Evolutionary conservation across 352 stramenopile genomes (phyloP), one percentile per base, ranked within the genome.

Genomic region (Globisporangium paddicum): DNA sequence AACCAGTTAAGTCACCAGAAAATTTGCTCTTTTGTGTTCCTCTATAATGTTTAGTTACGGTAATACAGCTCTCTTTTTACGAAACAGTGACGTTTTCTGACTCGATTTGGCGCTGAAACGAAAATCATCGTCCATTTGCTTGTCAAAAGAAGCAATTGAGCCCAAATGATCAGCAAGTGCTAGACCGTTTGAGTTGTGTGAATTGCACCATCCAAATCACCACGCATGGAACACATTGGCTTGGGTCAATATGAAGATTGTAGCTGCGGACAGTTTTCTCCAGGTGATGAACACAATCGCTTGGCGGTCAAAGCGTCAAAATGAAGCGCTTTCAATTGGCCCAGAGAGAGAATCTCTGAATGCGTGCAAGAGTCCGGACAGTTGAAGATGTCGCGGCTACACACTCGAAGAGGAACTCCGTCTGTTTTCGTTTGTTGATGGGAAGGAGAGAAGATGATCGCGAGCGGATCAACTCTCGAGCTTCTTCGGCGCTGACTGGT

Each of bases 281-380:
- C n/a, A n/a, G n/a, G n/a, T n/a, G n/a, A 40, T 14, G 35, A 40
- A 14, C 11, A 37, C 8, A 37, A 37, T 37, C 32, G 7, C 37
- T 42, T 4, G 37, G 10, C 6, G 5, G 1, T 30, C 21, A 30
- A 5, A 11, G 18, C 23, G 23, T 51, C 25, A 6, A 35, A 32
- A n/a, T n/a, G n/a, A n/a, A n/a, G n/a, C n/a, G n/a, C n/a, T n/a
- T n/a, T n/a, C n/a, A 37, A 42, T 9, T 35, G 42, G 23, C 35
- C 16, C 45, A 51, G 9, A 13, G 14, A 13, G 35, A 21, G 45
- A 51, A 51, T 51, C 25, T 51, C 21, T 50, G 45, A 51, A 51
- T 51, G 45, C 2, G 25, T 51, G 25, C 45, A 51, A 51, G 45
- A 51, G 45, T 51, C 14, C 45, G 45, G 34, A 51, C 45, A 51